phyloP scores from a whole-genome alignment of 768 basidiomycete genomes.

The Mycena olivaceomarginata region DNA sequence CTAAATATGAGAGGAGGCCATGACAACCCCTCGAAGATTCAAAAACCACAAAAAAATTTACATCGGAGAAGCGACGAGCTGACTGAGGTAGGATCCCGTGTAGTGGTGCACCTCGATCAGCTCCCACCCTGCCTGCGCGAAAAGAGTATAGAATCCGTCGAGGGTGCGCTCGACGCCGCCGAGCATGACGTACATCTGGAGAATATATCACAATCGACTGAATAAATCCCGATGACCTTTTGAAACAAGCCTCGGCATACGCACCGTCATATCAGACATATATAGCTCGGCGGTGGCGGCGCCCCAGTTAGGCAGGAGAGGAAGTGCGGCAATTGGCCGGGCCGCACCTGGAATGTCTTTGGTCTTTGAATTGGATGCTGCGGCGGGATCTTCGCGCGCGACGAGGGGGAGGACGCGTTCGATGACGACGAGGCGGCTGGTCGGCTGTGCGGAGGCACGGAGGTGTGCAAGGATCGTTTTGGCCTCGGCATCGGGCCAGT shows the following conservation, averaged over 20 bases:
- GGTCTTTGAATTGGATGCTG: not conserved
- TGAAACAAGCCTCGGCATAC: too few species aligned
- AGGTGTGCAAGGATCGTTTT: not conserved
- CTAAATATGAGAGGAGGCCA: too few species aligned
- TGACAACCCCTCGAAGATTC: too few species aligned
- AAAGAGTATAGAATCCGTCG: not conserved
- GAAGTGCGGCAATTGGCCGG: conserved; percentile 5
- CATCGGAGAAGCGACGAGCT: not conserved
- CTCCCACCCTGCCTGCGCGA: conserved; percentile 9
- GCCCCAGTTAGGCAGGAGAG: conserved; percentile 31
- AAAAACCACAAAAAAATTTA: too few species aligned
- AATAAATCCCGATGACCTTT: not conserved
- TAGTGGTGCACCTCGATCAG: conserved; percentile 14
- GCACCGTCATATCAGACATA: not conserved
- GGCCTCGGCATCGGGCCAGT: not conserved
- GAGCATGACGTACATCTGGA: conserved; percentile 25
- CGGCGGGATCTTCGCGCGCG: not conserved
- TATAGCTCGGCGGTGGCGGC: conserved; percentile 18
- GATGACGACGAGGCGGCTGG: not conserved
- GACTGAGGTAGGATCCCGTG: conserved; percentile 9
- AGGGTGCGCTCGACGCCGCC: conserved; percentile 29
- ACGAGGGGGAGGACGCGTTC: not conserved
- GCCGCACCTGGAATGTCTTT: not conserved
- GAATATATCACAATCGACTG: too few species aligned
- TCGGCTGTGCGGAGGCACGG: not conserved